Evolutionary conservation across 305 asterid genomes (phyloP), one percentile per base, ranked within the genome.

Genomic region (Withania somnifera): DNA sequence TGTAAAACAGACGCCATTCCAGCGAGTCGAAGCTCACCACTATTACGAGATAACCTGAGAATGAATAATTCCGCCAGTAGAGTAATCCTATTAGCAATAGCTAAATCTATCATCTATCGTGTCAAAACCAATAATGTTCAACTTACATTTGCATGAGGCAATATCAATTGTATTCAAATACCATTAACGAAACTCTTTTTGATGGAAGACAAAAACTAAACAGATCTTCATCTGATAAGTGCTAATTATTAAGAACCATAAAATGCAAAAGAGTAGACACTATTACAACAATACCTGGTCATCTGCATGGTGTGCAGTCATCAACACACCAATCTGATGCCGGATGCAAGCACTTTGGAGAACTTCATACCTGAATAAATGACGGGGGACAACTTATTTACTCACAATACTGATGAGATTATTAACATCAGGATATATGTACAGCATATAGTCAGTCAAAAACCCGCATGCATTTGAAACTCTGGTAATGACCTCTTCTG

Each of bases 11-110:
- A 93, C 50, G 99, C 91, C 97, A 90, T 93, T 68, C 98, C 97
- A 82, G 95, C 97, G 84, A 96, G 99, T 88, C 99, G 98, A 88
- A 94, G 95, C 83, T 94, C 94, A n/a, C 98, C 97, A 84, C 98
- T 94, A 85, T 89, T 88, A 56, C 97, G 93, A 58, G 99, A 96
- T 88, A 91, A 89, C 86, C 98, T 90, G 83, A 95, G 92, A 85
- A 92, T 88, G 86, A 95, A 92, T 77, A 92, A 90, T 89, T 93
- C 99, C 22, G 91, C 98, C 97, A 92, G 92, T 50, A 84, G 42
- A 50, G n/a, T 50, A 75, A 15, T 51, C 45, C 30, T 17, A 51
- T 75, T 75, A 75, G 63, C 30, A 6, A 17, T 26, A 26, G 11
- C 63, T 5, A 51, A 75, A 11, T 47, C 47, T 26, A 50, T 51